Base-by-base conservation (phyloP, 1,284 basidiomycete genomes). In the Cerrena zonata region DNA sequence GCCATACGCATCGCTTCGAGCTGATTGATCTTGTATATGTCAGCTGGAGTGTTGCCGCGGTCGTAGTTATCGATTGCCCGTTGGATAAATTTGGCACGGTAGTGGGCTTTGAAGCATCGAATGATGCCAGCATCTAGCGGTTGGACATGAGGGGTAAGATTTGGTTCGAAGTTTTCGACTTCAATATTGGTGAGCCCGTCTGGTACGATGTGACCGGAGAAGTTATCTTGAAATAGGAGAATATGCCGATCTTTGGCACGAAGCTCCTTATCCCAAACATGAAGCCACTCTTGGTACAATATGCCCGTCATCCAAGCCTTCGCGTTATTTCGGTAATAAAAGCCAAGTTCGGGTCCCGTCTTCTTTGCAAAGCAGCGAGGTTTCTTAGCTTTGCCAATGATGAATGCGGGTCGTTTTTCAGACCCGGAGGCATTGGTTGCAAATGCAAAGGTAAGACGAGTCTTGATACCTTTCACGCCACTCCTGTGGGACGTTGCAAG, bases 21-120 rank as follows among this genome's bases (percentile, higher is more conserved):
- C 4, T 65, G 54, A 51, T 68, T 54, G 40, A 74, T 64, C 19
- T 68, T 62, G 54, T 67, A 73, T 26, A 71, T 66, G 12, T 71
- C 55, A n/a, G 39, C 12, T n/a, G n/a, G n/a, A n/a, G n/a, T n/a
- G 10, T 61, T 58, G 22, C 60, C 62, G n/a, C 56, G 58, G 18
- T 68, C 62, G 54, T 72, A 61, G 5, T 56, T 60, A 22, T 71
- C 59, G 34, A 72, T 53, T 5, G 68, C 65, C 11, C 58, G 52
- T 11, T 53, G 25, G 49, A 58, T 62, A 47, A 65, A 66, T 11
- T 45, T 37, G 2, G 48, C 34, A 1, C 56, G 55, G 47, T 68
- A 69, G 46, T 66, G 61, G 4, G 69, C 69, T 54, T 70, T 70
- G 58, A 67, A 61, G 26, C 55, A 56, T 1, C 61, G 43, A 48